A percentile compares a stretch with the other conserved stretches of the same genome.
phyloP scores from a whole-genome alignment of 345 rosid genomes.

The Trapa bicornis region DNA sequence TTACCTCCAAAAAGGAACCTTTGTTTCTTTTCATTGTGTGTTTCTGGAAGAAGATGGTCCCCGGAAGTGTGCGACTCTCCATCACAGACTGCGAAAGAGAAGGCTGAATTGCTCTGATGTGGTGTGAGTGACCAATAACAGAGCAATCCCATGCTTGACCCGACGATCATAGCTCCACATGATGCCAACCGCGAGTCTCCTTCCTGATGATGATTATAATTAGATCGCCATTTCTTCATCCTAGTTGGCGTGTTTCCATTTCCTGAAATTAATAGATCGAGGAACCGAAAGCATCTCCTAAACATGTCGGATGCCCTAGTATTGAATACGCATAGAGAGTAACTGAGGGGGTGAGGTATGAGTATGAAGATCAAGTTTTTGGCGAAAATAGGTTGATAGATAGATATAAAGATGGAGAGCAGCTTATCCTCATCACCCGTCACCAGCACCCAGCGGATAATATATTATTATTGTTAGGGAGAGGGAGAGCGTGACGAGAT shows the following conservation, averaged over 20 bases:
- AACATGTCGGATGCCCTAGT: conserved; percentile 11
- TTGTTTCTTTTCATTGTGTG: conserved; percentile 10
- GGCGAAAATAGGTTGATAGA: too few species aligned
- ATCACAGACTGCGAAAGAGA: conserved; percentile 20
- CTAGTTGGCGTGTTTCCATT: conserved; percentile 3
- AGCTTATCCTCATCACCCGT: background rate
- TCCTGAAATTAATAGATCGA: conserved; percentile 7
- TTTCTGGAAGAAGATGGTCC: conserved; percentile 11
- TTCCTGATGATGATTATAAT: background rate
- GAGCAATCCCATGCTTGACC: conserved; percentile 23
- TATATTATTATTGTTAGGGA: background rate
- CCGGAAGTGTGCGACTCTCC: conserved; percentile 7
- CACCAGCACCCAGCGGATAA: background rate
- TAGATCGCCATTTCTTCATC: conserved; percentile 3
- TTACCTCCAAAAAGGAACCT: conserved; percentile 39
- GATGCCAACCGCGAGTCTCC: conserved; percentile 8
- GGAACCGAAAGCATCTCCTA: conserved; percentile 13
- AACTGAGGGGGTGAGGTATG: too few species aligned
- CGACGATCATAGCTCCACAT: conserved; percentile 18
- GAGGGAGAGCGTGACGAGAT: background rate
- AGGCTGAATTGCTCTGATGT: conserved; percentile 4
- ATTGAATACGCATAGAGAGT: background rate
- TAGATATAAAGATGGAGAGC: background rate
- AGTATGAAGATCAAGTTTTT: too few species aligned
- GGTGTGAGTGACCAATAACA: conserved; percentile 14